Evolutionary conservation across 2,329 filamentous ascomycete species (phyloP), one percentile per base, ranked within the genome.

Genomic region (Exophiala sideris): DNA sequence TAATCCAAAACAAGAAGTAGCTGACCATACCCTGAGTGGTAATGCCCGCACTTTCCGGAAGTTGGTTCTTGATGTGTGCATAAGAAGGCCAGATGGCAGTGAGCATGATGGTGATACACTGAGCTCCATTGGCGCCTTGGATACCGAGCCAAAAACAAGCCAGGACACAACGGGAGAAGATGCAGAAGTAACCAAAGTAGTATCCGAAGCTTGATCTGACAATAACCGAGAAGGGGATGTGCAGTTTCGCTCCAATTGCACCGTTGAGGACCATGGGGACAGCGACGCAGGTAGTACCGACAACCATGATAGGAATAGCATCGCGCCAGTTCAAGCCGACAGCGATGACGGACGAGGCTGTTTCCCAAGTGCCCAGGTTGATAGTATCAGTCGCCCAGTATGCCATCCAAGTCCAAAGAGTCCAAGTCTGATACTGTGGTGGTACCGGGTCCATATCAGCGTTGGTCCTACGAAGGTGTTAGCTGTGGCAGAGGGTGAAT

Each of bases 1-100:
- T 62, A 0, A 76, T 64, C 78, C 78, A 82, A 64, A 81, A 82
- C n/a, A 85, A 61, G 56, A 85, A 78, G 60, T 82, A 81, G 33
- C 73, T 74, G 21, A 82, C 65, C 74, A 85, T 75, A 10, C 78
- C 78, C 54, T 80, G 74, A 2, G 77, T 81, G 2, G 77, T 79
- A 40, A 83, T 82, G 14, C 81, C 81, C 29, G 77, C 74, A 3
- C 65, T 70, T 1, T 66, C 69, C 0, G 80, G 75, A 3, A 85
- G 73, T 21, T 71, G 68, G 60, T 85, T 85, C 0, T 74, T 71
- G 9, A 84, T 50, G 72, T 77, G 16, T 6, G 68, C 63, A 53
- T 74, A 78, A 11, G 69, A 71, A 3, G 74, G 73, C 72, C 74
- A 77, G 59, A 75, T 73, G 11, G 71, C 67, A 1, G 63, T 60